Percentiles rank a stretch among this genome's conserved stretches.
These are phyloP conservation scores for Forsythia viridissima DNA, from an alignment of 257 asterid species.

Conservation along the genomic window DNA sequence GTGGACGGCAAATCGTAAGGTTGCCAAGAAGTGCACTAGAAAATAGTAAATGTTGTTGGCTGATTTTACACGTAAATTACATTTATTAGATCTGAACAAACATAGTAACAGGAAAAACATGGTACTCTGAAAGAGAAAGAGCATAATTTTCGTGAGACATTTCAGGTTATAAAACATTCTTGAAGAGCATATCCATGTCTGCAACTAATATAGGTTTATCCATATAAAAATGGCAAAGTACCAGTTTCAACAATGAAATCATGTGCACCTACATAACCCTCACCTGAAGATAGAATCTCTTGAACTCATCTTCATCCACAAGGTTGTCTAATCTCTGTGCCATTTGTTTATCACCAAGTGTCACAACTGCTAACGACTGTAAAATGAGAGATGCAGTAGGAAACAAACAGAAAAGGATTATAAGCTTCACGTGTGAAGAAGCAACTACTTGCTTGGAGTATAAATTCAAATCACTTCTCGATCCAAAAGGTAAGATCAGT, in stretches of 20 bases:
- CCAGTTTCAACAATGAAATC: constrained; percentile 18
- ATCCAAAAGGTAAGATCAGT: constrained; percentile 7
- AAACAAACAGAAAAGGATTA: constrained; percentile 14
- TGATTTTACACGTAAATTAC: not conserved
- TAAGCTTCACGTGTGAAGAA: constrained; percentile 21
- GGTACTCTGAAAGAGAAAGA: not conserved
- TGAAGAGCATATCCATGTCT: not conserved
- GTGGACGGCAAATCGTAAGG: not conserved
- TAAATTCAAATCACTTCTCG: constrained; percentile 9
- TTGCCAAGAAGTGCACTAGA: not conserved
- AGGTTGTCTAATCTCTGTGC: constrained; percentile 94
- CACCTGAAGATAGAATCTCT: constrained; percentile 99
- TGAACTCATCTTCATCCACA: constrained; percentile 91
- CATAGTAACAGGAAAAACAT: constrained; percentile 4
- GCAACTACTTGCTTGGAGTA: constrained; percentile 2
- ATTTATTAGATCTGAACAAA: constrained; percentile 12
- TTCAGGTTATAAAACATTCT: constrained; percentile 16
- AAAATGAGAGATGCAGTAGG: constrained; percentile 14
- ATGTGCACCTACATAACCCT: constrained; percentile 20
- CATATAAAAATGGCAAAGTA: not conserved
- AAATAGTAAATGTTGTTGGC: not conserved
- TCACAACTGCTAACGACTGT: constrained; percentile 89
- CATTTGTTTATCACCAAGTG: constrained; percentile 96
- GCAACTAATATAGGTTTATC: constrained; percentile 21
- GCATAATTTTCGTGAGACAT: not conserved